Evolutionary conservation across 2,329 filamentous ascomycete species (phyloP).

Genomic region (Paecilomyces sp.): DNA sequence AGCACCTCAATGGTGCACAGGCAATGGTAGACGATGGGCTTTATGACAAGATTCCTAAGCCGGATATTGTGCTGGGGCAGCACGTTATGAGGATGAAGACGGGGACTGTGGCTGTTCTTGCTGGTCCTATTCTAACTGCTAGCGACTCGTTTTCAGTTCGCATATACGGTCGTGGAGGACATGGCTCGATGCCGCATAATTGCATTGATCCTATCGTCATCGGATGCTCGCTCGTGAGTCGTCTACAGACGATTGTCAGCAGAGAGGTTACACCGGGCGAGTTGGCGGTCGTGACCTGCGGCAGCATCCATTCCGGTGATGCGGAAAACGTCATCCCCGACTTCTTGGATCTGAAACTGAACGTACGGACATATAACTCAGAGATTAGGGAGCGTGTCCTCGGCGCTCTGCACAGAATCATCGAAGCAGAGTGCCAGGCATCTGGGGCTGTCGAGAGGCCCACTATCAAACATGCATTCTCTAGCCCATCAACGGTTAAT

Average conservation of each 20-base stretch:
- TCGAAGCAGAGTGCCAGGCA: conserved; percentile 49
- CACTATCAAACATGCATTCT: conserved; percentile 31
- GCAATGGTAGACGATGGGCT: conserved; percentile 53
- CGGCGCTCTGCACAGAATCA: conserved; percentile 33
- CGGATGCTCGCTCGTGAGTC: conserved; percentile 34
- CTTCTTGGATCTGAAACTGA: conserved; percentile 33
- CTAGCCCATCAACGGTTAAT: conserved; percentile 48
- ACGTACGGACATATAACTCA: conserved; percentile 29
- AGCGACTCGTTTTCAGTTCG: conserved; percentile 31
- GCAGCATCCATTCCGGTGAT: conserved; percentile 36
- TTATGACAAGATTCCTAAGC: conserved; percentile 48
- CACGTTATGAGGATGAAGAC: conserved; percentile 43
- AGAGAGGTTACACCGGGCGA: conserved; percentile 34
- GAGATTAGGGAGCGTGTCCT: conserved; percentile 28
- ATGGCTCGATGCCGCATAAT: conserved; percentile 36
- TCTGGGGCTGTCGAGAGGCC: conserved; percentile 39
- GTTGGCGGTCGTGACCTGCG: conserved; percentile 39
- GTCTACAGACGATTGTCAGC: conserved; percentile 34
- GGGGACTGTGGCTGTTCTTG: conserved; percentile 25
- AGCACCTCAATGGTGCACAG: conserved; percentile 51
- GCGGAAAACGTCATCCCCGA: conserved; percentile 42
- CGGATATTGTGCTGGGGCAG: conserved; percentile 49
- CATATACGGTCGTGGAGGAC: conserved; percentile 37
- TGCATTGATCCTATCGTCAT: conserved; percentile 43
- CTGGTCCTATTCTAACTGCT: conserved; percentile 27